Evolutionary conservation across 1,139 yeast species (phyloP), one percentile per base, ranked within the genome.

Genomic region (Waltiozyma sp.): DNA sequence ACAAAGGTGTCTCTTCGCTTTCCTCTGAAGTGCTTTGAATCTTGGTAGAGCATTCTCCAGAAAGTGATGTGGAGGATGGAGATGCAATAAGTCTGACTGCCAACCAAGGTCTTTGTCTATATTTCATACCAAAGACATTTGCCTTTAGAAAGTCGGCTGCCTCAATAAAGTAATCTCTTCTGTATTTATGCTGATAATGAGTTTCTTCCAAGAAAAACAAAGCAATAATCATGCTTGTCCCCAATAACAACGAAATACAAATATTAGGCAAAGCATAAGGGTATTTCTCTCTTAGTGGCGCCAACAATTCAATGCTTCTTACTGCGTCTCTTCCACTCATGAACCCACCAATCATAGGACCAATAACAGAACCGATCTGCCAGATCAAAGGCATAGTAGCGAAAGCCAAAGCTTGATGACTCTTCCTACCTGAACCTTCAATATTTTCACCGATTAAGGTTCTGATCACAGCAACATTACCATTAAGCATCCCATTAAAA

Each of bases 191-290:
- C 35, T 60, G 57, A 16, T 65, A 70, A 54, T 75, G 80, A 4
- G 84, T 75, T 56, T 80, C 87, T 54, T 79, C 82, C 36, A 80
- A 58, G 51, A 78, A 77, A 40, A 80, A 65, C 42, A 73, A 60
- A n/a, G 65, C 77, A 16, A 57, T 21, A 10, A 47, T 3, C 45
- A 50, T 38, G 37, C 51, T 44, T 8, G 24, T 26, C 4, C 44
- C 31, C 28, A 77, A 60, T 41, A 73, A 61, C 2, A 52, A 5
- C 4, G 77, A 70, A 18, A 78, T 77, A 2, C 73, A 75, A 11
- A 80, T 54, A 54, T 78, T 80, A 4, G 83, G 77, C 48, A 78
- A 60, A 1, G 81, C 77, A 53, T 76, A 80, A 0, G 86, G 86
- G 54, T 68, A 67, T 38, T 56, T 59, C 19, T 63, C 56, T 26